phyloP scores from a whole-genome alignment of 202 grass and related monocot genomes.

The Digitaria exilis region DNA sequence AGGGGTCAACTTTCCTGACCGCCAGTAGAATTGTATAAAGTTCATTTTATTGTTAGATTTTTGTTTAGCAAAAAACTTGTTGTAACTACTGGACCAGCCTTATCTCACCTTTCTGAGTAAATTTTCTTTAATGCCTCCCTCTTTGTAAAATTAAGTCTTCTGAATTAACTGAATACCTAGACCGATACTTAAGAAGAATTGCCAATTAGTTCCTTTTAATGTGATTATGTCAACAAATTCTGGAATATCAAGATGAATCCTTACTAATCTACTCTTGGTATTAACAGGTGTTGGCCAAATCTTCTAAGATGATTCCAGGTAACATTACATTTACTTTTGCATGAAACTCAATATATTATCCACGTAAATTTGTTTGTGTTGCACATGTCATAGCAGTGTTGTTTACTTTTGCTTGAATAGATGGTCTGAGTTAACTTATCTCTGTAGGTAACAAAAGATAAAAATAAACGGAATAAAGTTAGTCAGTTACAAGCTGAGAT shows the following conservation, averaged over 20 bases:
- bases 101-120: background rate
- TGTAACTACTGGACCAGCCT: background rate
- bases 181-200: background rate
- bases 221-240: background rate
- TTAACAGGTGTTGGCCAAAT: slow-evolving; percentile 89
- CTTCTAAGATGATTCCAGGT: slow-evolving; percentile 99
- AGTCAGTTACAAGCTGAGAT: background rate
- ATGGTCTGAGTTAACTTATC: background rate
- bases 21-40: background rate
- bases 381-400: background rate
- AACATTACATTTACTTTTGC: slow-evolving; percentile 38
- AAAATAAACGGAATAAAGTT: background rate
- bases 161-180: background rate
- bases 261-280: slow-evolving; percentile 36
- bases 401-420: background rate
- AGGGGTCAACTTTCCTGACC: too few relatives aligned
- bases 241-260: background rate
- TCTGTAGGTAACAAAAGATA: background rate
- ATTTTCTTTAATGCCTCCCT: background rate
- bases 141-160: background rate
- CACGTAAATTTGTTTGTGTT: background rate
- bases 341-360: background rate
- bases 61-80: background rate
- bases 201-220: background rate
- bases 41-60: background rate